Conservation (phyloP, 305 asterid species). For the Ajuga reptans region DNA sequence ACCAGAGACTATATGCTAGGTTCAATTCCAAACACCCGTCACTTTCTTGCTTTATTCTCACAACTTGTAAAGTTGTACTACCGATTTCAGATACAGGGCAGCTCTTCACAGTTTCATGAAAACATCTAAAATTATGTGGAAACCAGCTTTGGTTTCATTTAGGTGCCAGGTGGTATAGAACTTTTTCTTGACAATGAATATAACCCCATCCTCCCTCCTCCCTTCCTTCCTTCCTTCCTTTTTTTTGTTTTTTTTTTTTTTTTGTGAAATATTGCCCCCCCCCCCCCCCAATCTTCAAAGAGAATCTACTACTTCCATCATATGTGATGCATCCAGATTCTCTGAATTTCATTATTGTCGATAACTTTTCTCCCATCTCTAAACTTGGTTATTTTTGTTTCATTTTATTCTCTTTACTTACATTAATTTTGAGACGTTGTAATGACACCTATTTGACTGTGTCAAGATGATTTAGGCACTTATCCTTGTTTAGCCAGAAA, state of each 20-base stretch:
- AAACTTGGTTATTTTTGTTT: background rate
- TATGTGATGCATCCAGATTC: slow-evolving; percentile 6
- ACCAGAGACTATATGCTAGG: background rate
- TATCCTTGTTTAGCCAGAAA: background rate
- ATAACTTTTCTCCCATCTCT: slow-evolving; percentile 3
- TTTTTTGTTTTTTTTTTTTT: too few relatives aligned
- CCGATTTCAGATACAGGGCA: slow-evolving; percentile 3
- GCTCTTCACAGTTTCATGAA: background rate
- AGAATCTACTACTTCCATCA: slow-evolving; percentile 5
- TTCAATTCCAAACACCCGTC: background rate
- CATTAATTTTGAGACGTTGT: background rate
- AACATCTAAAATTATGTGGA: background rate
- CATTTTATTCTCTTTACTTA: slow-evolving; percentile 6
- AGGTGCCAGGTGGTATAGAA: background rate
- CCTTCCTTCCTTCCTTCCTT: too few relatives aligned
- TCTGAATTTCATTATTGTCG: background rate
- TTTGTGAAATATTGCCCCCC: too few relatives aligned
- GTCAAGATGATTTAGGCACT: slow-evolving; percentile 1
- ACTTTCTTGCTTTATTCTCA: background rate
- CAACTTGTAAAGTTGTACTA: background rate
- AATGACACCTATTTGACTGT: background rate
- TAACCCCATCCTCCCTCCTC: too few relatives aligned
- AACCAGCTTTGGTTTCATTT: background rate
- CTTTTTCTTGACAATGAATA: background rate
- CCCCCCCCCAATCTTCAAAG: background rate